Conservation (phyloP, 164 flowering plant genomes). For the Nymphaea colorata region DNA sequence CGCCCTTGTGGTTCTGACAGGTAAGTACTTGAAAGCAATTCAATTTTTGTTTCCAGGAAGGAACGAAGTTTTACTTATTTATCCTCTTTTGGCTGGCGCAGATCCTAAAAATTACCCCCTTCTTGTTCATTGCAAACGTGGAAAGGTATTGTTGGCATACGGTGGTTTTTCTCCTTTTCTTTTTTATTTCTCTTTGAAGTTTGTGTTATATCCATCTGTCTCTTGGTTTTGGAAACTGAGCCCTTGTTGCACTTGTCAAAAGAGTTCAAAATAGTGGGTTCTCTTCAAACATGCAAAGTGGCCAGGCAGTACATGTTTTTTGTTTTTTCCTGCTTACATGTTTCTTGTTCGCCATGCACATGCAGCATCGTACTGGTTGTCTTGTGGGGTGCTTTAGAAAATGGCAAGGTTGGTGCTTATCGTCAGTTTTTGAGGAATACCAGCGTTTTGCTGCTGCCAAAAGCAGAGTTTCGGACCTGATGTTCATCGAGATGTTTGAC, state of each 20-base stretch:
- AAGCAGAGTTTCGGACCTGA: conserved; percentile 47
- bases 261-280: conserved; percentile 40
- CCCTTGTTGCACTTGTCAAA: conserved; percentile 48
- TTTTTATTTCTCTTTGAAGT: too few species aligned
- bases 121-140: conserved; percentile 74
- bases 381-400: conserved; percentile 80
- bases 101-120: conserved; percentile 67
- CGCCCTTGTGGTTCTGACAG: conserved; percentile 59
- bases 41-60: not conserved
- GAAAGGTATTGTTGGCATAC: conserved; percentile 34
- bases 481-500: conserved; percentile 55
- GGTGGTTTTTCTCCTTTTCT: not conserved
- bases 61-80: not conserved
- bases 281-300: not conserved
- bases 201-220: not conserved
- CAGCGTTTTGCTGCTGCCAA: conserved; percentile 57
- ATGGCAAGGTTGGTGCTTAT: conserved; percentile 70
- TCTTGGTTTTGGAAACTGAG: not conserved
- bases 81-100: conserved; percentile 12
- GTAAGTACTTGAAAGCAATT: conserved; percentile 21
- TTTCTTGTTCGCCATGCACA: not conserved
- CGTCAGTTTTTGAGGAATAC: conserved; percentile 70
- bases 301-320: not conserved
- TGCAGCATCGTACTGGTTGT: conserved; percentile 83
- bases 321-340: not conserved